Percentiles rank a stretch among this genome's conserved stretches.
These are phyloP conservation scores for Lactarius psammicola DNA, from an alignment of 768 basidiomycete species.

Conservation along the genomic window DNA sequence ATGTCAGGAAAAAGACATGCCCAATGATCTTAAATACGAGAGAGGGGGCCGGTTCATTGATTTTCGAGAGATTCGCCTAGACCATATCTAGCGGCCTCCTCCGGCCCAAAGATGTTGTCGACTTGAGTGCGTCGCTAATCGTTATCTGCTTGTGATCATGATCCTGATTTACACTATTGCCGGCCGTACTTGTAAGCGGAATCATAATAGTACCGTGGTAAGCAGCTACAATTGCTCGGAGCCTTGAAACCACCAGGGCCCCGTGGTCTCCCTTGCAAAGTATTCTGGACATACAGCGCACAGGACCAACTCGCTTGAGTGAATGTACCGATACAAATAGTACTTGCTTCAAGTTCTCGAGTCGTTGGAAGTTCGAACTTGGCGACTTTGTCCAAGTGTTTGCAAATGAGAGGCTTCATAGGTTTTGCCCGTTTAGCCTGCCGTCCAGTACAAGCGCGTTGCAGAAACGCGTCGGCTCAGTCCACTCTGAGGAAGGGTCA, in stretches of 20 bases:
- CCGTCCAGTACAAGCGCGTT: not conserved
- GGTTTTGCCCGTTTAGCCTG: not conserved
- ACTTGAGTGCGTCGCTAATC: not conserved
- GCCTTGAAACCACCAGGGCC: not conserved
- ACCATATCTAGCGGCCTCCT: too few relatives aligned
- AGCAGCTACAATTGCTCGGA: not conserved
- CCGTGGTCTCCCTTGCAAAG: too few relatives aligned
- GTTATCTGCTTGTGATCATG: not conserved
- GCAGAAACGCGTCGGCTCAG: not conserved
- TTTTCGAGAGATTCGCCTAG: too few relatives aligned
- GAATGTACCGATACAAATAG: not conserved
- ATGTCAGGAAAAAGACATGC: not conserved
- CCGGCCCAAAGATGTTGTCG: not conserved
- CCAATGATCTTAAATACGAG: constrained; percentile 8
- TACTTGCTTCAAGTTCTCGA: not conserved
- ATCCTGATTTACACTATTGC: not conserved
- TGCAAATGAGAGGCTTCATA: not conserved
- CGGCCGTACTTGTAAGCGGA: too few relatives aligned
- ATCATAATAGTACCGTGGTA: not conserved
- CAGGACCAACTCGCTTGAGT: too few relatives aligned
- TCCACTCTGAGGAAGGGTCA: not conserved
- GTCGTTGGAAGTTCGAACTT: not conserved
- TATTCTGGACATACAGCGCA: too few relatives aligned
- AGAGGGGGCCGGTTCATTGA: not conserved
- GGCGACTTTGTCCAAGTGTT: not conserved